These are phyloP conservation scores for Amesomyces nigricolor DNA, from an alignment of 2,329 filamentous ascomycete species.

Conservation along the genomic window DNA sequence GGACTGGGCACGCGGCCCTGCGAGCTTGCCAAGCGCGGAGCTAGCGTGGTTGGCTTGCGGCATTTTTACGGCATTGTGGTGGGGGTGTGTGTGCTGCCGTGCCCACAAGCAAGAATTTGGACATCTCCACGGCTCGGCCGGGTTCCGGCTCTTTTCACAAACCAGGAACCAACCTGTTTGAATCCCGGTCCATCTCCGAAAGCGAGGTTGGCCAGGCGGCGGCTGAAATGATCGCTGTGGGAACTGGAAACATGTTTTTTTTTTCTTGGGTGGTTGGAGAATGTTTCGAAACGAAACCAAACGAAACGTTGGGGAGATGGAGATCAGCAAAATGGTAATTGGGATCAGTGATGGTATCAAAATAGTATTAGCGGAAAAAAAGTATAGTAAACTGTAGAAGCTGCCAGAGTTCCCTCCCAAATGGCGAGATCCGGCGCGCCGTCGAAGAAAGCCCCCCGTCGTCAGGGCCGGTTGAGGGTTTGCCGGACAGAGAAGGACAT, in stretches of 20 bases:
- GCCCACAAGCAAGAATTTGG: not conserved
- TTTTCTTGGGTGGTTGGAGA: too few species aligned
- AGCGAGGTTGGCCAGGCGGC: too few species aligned
- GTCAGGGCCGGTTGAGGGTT: constrained; percentile 3
- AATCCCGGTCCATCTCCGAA: too few species aligned
- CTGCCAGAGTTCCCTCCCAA: constrained; percentile 7
- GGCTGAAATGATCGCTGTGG: too few species aligned
- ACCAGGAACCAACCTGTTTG: not conserved
- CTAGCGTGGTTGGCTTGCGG: too few species aligned
- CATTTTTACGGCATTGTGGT: too few species aligned
- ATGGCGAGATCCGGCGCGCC: constrained; percentile 13
- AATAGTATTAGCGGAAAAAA: constrained; percentile 20
- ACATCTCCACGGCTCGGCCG: too few species aligned
- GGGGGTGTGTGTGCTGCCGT: too few species aligned
- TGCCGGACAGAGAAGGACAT: constrained; percentile 5
- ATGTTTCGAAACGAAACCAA: not conserved
- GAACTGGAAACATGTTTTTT: too few species aligned
- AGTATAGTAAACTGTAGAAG: constrained; percentile 10
- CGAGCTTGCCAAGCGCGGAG: not conserved
- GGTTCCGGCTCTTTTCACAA: not conserved
- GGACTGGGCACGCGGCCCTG: too few species aligned
- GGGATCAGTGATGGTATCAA: constrained; percentile 19
- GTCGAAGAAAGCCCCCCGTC: constrained; percentile 5
- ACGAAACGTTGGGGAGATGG: not conserved
- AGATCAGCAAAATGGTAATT: not conserved